Evolutionary conservation across 352 stramenopile genomes (phyloP).

Genomic region (Phytophthora hybrid): DNA sequence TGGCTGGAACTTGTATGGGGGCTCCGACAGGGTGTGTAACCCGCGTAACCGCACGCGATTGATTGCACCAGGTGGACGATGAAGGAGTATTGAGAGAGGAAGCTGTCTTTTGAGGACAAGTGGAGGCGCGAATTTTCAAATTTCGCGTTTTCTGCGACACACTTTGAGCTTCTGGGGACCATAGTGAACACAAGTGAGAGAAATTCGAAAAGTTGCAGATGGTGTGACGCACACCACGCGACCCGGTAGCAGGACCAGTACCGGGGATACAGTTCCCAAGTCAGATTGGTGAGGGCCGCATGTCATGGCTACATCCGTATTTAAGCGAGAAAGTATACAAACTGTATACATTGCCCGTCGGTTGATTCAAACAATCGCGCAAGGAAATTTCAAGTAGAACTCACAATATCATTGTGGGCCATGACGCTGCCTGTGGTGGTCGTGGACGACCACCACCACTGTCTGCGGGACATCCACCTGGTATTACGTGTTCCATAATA

Average conservation of each 20-base stretch:
- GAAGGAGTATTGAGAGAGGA: not conserved
- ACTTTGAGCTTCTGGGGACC: not conserved
- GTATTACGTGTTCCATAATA: slow-evolving; percentile 18
- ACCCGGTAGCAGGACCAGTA: no score
- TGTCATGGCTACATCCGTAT: no score
- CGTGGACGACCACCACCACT: slow-evolving; percentile 85
- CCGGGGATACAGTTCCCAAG: no score
- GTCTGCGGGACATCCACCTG: slow-evolving; percentile 75
- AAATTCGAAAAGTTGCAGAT: slow-evolving; percentile 20
- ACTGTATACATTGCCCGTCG: no score
- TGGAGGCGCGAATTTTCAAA: slow-evolving; percentile 19
- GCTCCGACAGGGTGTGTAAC: not conserved
- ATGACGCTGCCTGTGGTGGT: slow-evolving; percentile 55
- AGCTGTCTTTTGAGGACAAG: not conserved
- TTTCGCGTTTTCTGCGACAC: not conserved
- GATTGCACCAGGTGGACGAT: not conserved
- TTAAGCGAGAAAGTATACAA: no score
- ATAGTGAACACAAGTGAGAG: slow-evolving; percentile 29
- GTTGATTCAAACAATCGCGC: no score
- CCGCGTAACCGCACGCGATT: not conserved
- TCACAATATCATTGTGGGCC: no score
- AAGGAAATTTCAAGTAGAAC: no score
- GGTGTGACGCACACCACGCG: slow-evolving; percentile 9
- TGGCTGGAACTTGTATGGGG: slow-evolving; percentile 2
- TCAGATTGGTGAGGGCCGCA: no score